Conservation (phyloP, 2,329 filamentous ascomycete genomes). For the Aspergillus hiratsukae region DNA sequence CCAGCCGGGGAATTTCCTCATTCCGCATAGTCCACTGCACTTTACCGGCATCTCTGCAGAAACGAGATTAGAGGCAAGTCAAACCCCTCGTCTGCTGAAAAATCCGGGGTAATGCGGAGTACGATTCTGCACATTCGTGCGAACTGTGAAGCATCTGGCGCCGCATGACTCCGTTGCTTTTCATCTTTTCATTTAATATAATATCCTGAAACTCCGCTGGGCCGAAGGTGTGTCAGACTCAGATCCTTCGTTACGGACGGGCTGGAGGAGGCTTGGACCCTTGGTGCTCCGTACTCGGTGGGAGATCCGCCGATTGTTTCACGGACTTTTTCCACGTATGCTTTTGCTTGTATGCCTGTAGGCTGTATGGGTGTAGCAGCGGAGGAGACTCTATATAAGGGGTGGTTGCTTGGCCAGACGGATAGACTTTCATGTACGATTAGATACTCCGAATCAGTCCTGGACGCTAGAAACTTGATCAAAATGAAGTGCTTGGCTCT, state of each 20-base stretch:
- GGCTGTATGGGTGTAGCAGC: neutral
- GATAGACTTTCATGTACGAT: neutral
- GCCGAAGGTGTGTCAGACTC: neutral
- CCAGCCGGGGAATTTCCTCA: neutral
- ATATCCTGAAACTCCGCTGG: neutral
- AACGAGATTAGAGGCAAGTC: neutral
- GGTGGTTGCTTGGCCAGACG: neutral
- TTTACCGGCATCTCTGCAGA: neutral
- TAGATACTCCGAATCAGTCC: neutral
- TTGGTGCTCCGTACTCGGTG: neutral
- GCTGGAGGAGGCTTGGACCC: neutral
- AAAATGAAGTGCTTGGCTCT: constrained; percentile 19
- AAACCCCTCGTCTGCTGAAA: neutral
- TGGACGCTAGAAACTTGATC: neutral
- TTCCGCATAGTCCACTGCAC: neutral
- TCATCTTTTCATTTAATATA: too few species aligned
- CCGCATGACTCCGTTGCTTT: neutral
- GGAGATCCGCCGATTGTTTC: neutral
- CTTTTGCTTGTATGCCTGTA: neutral
- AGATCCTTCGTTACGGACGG: neutral
- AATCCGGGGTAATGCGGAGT: neutral
- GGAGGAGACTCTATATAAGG: neutral
- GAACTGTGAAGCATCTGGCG: neutral
- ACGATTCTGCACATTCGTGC: neutral
- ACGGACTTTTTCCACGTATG: neutral